phyloP scores from a whole-genome alignment of 2,329 filamentous ascomycete species.

The Penicillium sp. region DNA sequence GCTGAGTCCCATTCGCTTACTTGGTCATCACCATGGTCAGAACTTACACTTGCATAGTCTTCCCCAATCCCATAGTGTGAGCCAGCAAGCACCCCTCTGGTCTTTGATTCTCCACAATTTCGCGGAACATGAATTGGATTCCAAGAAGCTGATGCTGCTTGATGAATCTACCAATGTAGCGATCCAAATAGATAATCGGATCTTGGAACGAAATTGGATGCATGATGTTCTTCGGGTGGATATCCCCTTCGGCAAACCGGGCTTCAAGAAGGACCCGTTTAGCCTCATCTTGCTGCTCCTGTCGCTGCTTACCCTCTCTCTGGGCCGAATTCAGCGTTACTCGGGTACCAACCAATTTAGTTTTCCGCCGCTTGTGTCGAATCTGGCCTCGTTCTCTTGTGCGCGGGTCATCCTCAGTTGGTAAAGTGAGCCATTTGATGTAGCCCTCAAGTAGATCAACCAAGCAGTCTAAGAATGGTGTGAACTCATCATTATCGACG shows the following conservation, averaged over 20 bases:
- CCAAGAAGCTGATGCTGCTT: constrained; percentile 80
- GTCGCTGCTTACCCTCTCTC: constrained; percentile 54
- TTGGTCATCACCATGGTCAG: neutral
- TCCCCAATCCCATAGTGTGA: constrained; percentile 89
- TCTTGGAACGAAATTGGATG: constrained; percentile 45
- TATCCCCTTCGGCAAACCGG: constrained; percentile 32
- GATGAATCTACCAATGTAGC: constrained; percentile 62
- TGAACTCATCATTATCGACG: neutral
- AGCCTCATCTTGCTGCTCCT: constrained; percentile 56
- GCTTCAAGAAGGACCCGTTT: constrained; percentile 34
- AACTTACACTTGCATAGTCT: constrained; percentile 78
- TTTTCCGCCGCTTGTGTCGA: neutral
- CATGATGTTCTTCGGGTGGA: constrained; percentile 44
- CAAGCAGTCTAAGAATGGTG: neutral
- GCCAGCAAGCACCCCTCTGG: constrained; percentile 77
- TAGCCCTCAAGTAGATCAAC: neutral
- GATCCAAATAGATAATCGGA: constrained; percentile 55
- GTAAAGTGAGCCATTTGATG: neutral
- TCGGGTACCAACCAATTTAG: neutral
- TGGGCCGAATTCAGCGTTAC: constrained; percentile 34
- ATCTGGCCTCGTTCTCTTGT: neutral
- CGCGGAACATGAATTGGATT: constrained; percentile 85
- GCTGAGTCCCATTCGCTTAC: neutral
- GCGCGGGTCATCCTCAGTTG: neutral
- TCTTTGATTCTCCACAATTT: constrained; percentile 63